Percentiles rank a stretch among this genome's conserved stretches.
Conservation (phyloP, 2,329 filamentous ascomycete genomes). For the Diplodia corticola region DNA sequence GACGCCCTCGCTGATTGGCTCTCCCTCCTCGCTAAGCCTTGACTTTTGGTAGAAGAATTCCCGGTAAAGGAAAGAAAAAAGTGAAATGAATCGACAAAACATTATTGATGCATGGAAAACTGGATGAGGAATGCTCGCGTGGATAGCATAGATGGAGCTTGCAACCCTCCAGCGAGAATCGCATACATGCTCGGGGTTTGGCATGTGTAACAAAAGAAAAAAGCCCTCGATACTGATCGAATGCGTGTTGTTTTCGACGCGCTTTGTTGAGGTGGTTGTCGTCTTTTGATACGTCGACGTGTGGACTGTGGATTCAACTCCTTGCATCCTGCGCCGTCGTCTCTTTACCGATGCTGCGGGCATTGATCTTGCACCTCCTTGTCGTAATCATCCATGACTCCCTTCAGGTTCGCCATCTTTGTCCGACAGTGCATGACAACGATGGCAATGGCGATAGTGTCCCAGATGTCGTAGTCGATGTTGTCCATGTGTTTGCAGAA, state of each 20-base stretch:
- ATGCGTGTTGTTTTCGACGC: not conserved
- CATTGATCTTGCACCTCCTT: not conserved
- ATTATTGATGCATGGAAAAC: not conserved
- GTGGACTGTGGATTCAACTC: no score
- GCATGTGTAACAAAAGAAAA: not conserved
- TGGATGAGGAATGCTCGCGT: not conserved
- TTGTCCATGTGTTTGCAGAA: constrained; percentile 49
- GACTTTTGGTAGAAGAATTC: not conserved
- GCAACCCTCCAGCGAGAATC: not conserved
- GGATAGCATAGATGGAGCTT: not conserved
- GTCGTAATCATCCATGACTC: constrained; percentile 33
- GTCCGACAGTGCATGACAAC: constrained; percentile 55
- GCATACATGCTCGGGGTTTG: not conserved
- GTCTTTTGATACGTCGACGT: no score
- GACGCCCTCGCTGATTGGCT: no score
- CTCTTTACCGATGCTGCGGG: not conserved
- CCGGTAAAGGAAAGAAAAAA: not conserved
- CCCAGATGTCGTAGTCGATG: constrained; percentile 62
- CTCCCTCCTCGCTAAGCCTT: not conserved
- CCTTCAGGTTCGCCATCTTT: constrained; percentile 49
- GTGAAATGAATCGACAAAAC: no score
- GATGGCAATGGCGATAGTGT: constrained; percentile 58
- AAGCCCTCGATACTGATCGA: not conserved
- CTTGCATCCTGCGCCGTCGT: not conserved
- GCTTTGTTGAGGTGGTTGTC: not conserved